Base-by-base conservation (phyloP, 2,329 filamentous ascomycete genomes). In the Dryadomyces sulphureus region DNA sequence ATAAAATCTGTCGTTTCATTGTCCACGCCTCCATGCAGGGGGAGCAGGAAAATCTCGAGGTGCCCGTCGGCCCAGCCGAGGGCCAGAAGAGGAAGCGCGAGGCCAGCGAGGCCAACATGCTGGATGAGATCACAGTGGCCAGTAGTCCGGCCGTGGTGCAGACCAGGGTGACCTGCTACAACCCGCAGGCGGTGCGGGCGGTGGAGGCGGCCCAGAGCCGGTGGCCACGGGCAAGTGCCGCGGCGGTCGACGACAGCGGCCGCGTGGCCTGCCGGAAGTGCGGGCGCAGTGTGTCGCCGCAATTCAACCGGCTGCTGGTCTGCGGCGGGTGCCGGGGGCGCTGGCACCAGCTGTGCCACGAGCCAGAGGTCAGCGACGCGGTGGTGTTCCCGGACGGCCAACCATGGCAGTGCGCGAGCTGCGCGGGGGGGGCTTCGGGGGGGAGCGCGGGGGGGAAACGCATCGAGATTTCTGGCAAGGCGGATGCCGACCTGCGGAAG, bases 311-410 rank as follows among this genome's bases (percentile, higher is more conserved):
- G 63, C 89, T 93, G 58, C 84, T 92, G 3, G 87, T 89, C 60
- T 93, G 86, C 64, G 84, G 90, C 61, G 79, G 79, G 16, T 93
- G 86, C 65, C 84, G 86, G 58, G 69, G 71, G 25, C 76, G 79
- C 38, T 93, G 86, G 74, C 86, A 93, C 61, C 84, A 88, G 59
- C 76, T 77, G 55, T 93, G 86, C 56, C 85, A 93, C 59, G 73
- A 84, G 48, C 85, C 85, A 1, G 72, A 73, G 8, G 84, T 93
- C 49, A 70, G 73, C n/a, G 74, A 81, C 50, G 75, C 80, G 17
- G 75, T 82, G 19, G 70, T 70, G 32, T 73, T 84, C 49, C 39
- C n/a, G 25, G 68, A 78, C 51, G 74, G 76, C 50, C 75, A 75
- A 49, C 75, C 79, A 52, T 92, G 85, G 84, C 75, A 78, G 56